A percentile compares a stretch with the other conserved stretches of the same genome.
phyloP scores from a whole-genome alignment of 2,329 filamentous ascomycete species.

The Torrubiella hemipterigena region DNA sequence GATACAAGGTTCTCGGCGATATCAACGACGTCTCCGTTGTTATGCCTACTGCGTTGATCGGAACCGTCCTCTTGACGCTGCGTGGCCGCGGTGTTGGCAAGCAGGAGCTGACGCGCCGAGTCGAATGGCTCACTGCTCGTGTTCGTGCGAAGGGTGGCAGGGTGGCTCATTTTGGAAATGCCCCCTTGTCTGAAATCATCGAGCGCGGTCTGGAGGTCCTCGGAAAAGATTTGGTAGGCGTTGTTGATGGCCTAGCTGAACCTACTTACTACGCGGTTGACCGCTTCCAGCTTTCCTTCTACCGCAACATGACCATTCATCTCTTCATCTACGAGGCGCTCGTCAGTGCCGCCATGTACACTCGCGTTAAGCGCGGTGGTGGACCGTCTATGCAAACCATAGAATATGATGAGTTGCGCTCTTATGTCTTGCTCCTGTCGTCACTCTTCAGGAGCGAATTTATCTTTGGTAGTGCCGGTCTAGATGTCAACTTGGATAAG shows the following conservation, averaged over 20 bases:
- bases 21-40: constrained; percentile 96
- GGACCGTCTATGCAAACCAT: constrained; percentile 72
- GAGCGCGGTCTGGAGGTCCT: constrained; percentile 85
- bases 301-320: constrained; percentile 98
- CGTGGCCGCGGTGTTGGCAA: constrained; percentile 86
- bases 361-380: constrained; percentile 80
- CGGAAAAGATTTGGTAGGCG: constrained; percentile 76
- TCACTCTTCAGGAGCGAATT: constrained; percentile 93
- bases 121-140: constrained; percentile 79
- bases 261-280: constrained; percentile 93
- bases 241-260: constrained; percentile 68
- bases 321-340: constrained; percentile 90
- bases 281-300: constrained; percentile 93
- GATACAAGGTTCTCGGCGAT: constrained; percentile 83
- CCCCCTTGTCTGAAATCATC: constrained; percentile 69
- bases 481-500: constrained; percentile 67
- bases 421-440: constrained; percentile 81
- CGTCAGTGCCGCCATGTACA: constrained; percentile 85
- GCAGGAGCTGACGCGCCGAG: constrained; percentile 68
- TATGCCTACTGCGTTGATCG: constrained; percentile 94
- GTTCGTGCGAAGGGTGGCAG: constrained; percentile 79
- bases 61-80: constrained; percentile 82
- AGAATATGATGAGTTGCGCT: constrained; percentile 56
- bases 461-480: constrained; percentile 82
- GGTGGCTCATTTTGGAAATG: constrained; percentile 83